These are phyloP conservation scores for Digitaria exilis DNA, from an alignment of 202 grass and related monocot species.

Conservation along the genomic window DNA sequence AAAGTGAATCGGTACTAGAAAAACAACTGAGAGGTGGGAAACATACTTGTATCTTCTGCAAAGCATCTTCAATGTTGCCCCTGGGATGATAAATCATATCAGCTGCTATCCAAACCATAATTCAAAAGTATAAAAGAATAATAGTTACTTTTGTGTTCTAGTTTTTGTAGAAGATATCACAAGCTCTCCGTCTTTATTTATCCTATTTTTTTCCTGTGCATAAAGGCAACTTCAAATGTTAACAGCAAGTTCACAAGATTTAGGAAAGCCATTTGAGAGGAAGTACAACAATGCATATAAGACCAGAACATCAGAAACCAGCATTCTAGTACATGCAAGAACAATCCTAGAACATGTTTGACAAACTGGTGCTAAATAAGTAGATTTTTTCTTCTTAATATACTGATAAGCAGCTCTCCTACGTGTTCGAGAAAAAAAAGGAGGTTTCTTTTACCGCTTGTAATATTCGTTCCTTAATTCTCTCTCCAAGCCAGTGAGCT, in stretches of 20 bases:
- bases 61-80: slow-evolving; percentile 91
- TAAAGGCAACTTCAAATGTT: slow-evolving; percentile 19
- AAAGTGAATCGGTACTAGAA: slow-evolving; percentile 21
- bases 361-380: slow-evolving; percentile 13
- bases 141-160: slow-evolving; percentile 86
- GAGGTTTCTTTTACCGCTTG: slow-evolving; percentile 61
- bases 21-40: slow-evolving; percentile 16
- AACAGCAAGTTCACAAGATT: slow-evolving; percentile 33
- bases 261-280: slow-evolving; percentile 22
- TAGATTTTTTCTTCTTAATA: background rate
- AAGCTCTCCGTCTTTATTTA: slow-evolving; percentile 93
- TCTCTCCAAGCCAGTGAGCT: slow-evolving; percentile 92
- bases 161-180: slow-evolving; percentile 97
- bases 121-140: slow-evolving; percentile 10
- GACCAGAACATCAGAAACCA: background rate
- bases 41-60: slow-evolving; percentile 90
- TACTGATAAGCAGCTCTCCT: no score
- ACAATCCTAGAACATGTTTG: background rate
- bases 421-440: no score
- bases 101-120: slow-evolving; percentile 33
- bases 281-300: background rate
- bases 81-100: slow-evolving; percentile 44
- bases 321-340: slow-evolving; percentile 1
- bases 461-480: slow-evolving; percentile 78
- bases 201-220: slow-evolving; percentile 90